phyloP scores from a whole-genome alignment of 345 rosid genomes.

The Arabidopsis thaliana region TAIR10.1 NC_003076.8:26133001-26133500 shows the following conservation, averaged over 20 bases:
- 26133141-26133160: background rate
- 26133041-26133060: constrained; percentile 36
- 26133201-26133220: background rate
- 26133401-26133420: constrained; percentile 37
- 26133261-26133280: background rate
- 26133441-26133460: constrained; percentile 35
- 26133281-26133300: background rate
- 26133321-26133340: background rate
- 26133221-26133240: background rate
- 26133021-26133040: constrained; percentile 33
- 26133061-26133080: constrained; percentile 8
- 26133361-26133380: constrained; percentile 7
- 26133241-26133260: constrained; percentile 18
- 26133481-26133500: constrained; percentile 46
- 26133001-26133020: constrained; percentile 44
- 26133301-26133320: background rate
- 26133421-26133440: constrained; percentile 45
- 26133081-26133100: background rate
- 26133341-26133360: background rate
- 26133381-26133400: constrained; percentile 31
- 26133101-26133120: constrained; percentile 4
- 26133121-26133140: constrained; percentile 3
- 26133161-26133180: background rate
- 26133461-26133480: constrained; percentile 46
- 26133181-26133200: background rate